Conservation (phyloP, 306 rosid species). For the Lathyrus tuberosus region DNA sequence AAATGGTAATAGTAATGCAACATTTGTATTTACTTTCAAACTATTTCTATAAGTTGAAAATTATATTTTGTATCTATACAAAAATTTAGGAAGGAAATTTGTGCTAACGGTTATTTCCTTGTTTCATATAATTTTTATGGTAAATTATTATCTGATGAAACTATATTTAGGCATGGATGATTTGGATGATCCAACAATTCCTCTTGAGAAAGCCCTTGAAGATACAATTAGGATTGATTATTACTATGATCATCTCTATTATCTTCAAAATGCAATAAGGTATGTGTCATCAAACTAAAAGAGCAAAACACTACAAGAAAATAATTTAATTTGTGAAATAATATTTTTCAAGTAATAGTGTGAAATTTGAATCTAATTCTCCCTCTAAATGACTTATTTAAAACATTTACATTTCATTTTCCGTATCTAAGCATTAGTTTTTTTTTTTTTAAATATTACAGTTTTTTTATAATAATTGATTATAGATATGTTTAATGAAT, state of each 20-base stretch:
- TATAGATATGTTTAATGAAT: not conserved
- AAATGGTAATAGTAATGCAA: not conserved
- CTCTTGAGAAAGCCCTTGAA: constrained; percentile 48
- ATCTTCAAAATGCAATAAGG: constrained; percentile 56
- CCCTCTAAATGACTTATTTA: not conserved
- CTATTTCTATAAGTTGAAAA: not conserved
- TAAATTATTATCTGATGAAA: not conserved
- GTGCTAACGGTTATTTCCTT: not conserved
- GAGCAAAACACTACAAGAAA: no score
- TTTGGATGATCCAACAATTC: constrained; percentile 44
- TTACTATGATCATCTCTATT: constrained; percentile 51
- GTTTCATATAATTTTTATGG: not conserved
- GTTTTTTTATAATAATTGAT: not conserved
- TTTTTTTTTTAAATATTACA: not conserved
- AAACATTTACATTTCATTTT: not conserved
- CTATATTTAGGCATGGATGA: constrained; percentile 54
- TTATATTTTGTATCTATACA: not conserved
- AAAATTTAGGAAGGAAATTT: not conserved
- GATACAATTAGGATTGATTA: constrained; percentile 56
- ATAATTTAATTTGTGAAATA: not conserved
- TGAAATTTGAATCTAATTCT: not conserved
- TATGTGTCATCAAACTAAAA: constrained; percentile 27
- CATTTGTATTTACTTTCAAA: not conserved
- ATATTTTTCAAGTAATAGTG: not conserved
- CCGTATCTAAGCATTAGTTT: not conserved